Conservation (phyloP, 805 yeast genomes). For the Candida methanosorbosa region DNA sequence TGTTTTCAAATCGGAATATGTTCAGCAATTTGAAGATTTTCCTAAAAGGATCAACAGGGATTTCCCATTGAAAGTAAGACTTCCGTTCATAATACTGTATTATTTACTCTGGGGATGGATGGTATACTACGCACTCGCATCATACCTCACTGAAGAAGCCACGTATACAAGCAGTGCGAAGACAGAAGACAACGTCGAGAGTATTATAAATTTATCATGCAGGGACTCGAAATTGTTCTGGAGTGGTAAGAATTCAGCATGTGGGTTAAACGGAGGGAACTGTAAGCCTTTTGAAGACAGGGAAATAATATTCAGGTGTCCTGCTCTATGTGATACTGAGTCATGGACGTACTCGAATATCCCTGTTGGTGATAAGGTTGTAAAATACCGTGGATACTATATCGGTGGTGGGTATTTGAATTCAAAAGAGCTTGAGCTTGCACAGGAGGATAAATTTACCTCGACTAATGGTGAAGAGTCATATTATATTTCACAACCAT, state of each 20-base stretch:
- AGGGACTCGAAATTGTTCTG: constrained; percentile 42
- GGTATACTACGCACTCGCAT: constrained; percentile 28
- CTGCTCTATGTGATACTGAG: constrained; percentile 76
- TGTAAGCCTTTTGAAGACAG: constrained; percentile 41
- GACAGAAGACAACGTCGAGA: constrained; percentile 5
- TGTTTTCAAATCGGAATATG: constrained; percentile 15
- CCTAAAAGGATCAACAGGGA: constrained; percentile 29
- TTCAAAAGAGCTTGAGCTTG: neutral
- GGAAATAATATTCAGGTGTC: constrained; percentile 63
- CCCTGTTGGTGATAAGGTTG: constrained; percentile 60
- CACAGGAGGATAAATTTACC: neutral
- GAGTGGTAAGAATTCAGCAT: constrained; percentile 66
- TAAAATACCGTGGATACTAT: constrained; percentile 63
- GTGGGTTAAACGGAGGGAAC: constrained; percentile 63
- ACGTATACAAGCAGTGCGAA: constrained; percentile 13
- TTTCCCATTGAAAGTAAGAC: constrained; percentile 19
- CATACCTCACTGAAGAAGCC: constrained; percentile 39
- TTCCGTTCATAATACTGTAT: constrained; percentile 28
- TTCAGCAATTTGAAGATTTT: constrained; percentile 29
- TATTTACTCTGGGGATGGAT: constrained; percentile 38
- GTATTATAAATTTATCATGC: constrained; percentile 41
- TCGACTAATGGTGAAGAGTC: constrained; percentile 6
- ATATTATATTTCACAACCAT: constrained; percentile 44
- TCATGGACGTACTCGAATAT: constrained; percentile 69
- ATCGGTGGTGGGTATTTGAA: constrained; percentile 63